phyloP scores from a whole-genome alignment of 1,139 yeast species.

The Hemisphaericaspora xylanilytica region DNA sequence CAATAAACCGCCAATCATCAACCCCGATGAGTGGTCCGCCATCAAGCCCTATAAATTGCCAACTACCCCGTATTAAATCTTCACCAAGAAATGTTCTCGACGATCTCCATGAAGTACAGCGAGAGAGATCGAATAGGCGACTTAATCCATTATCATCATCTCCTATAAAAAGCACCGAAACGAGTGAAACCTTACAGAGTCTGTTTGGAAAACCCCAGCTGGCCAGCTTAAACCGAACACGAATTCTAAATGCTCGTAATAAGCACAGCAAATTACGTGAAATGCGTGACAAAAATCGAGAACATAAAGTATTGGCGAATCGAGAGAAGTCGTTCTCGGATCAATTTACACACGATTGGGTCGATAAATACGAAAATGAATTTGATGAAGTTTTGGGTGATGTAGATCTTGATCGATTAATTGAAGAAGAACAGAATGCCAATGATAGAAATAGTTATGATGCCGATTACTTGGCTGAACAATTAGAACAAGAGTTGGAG shows the following conservation, averaged over 20 bases:
- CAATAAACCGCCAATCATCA: neutral
- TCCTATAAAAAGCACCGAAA: constrained; percentile 2
- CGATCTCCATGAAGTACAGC: constrained; percentile 18
- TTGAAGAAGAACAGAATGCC: constrained; percentile 29
- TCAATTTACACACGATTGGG: constrained; percentile 22
- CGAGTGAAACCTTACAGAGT: neutral
- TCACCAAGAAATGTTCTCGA: constrained; percentile 13
- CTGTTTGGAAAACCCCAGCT: constrained; percentile 1
- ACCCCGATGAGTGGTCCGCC: neutral
- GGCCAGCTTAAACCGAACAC: constrained; percentile 5
- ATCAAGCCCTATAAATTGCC: neutral
- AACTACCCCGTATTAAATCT: neutral
- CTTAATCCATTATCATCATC: constrained; percentile 26
- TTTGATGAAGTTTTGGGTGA: constrained; percentile 17
- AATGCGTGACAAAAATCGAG: constrained; percentile 29
- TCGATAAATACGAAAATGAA: constrained; percentile 19
- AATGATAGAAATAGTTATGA: neutral
- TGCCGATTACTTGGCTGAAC: constrained; percentile 3
- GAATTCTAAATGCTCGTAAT: constrained; percentile 21
- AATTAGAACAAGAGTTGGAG: constrained; percentile 6
- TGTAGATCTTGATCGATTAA: constrained; percentile 27
- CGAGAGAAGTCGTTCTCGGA: constrained; percentile 26
- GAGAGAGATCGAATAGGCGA: constrained; percentile 17
- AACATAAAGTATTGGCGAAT: constrained; percentile 20
- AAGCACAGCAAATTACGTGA: constrained; percentile 28